Evolutionary conservation across 257 asterid genomes (phyloP).

Genomic region (Verbascum thapsus): DNA sequence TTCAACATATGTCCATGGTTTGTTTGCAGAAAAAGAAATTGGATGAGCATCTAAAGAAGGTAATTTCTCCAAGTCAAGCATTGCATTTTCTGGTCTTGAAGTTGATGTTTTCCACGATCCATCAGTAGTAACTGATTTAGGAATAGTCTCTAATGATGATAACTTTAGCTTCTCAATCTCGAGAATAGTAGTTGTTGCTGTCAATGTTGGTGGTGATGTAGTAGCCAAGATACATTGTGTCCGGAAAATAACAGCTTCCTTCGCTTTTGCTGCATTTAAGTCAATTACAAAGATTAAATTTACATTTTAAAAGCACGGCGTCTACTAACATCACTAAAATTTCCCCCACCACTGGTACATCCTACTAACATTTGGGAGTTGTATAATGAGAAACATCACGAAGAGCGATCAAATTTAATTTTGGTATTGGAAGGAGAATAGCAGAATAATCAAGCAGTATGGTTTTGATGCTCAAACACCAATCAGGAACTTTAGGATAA

Average conservation of each 20-base stretch:
- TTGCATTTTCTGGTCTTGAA: constrained; percentile 44
- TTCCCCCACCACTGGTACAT: not conserved
- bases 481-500: not conserved
- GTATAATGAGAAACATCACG: constrained; percentile 11
- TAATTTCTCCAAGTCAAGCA: constrained; percentile 67
- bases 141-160: constrained; percentile 57
- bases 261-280: constrained; percentile 70
- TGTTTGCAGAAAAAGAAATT: constrained; percentile 45
- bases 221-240: constrained; percentile 74
- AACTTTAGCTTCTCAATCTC: constrained; percentile 68
- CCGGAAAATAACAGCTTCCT: constrained; percentile 54
- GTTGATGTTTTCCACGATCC: constrained; percentile 56
- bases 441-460: constrained; percentile 4
- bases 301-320: constrained; percentile 21
- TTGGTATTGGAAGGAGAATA: constrained; percentile 11
- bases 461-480: constrained; percentile 5
- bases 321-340: constrained; percentile 15
- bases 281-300: constrained; percentile 29
- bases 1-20: constrained; percentile 57
- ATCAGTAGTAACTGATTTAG: constrained; percentile 51
- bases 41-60: constrained; percentile 59
- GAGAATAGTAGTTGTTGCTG: constrained; percentile 56
- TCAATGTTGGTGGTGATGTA: constrained; percentile 49
- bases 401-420: constrained; percentile 10
- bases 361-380: constrained; percentile 6